These are phyloP conservation scores for Talaromyces amestolkiae DNA, from an alignment of 2,329 filamentous ascomycete genomes.

Conservation along the genomic window DNA sequence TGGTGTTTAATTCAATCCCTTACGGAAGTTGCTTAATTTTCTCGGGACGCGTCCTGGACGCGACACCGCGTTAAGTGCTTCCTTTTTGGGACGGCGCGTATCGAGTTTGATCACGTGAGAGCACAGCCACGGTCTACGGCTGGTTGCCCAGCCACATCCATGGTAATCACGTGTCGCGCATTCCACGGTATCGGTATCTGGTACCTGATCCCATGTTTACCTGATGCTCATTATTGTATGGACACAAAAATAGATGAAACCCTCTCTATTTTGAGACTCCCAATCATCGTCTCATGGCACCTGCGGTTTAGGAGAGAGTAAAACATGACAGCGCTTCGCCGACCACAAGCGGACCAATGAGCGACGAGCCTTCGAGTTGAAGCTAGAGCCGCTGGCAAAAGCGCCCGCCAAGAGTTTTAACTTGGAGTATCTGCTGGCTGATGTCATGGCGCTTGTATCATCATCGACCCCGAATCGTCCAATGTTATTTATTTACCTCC, in stretches of 20 bases:
- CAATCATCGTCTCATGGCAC: conserved; percentile 3
- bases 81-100: conserved; percentile 21
- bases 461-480: not conserved
- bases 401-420: conserved; percentile 7
- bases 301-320: not conserved
- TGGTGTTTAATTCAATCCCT: not conserved
- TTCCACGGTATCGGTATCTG: not conserved
- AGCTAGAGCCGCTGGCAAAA: not conserved
- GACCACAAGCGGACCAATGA: conserved; percentile 4
- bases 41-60: conserved; percentile 21
- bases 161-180: not conserved
- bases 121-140: not conserved
- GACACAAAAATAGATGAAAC: conserved; percentile 1
- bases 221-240: not conserved
- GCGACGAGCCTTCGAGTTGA: not conserved
- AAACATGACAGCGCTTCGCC: conserved; percentile 16
- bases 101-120: not conserved
- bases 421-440: conserved; percentile 1
- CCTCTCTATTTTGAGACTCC: not conserved
- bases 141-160: not conserved
- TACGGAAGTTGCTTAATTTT: not conserved
- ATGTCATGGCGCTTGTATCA: not conserved
- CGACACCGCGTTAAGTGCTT: conserved; percentile 28
- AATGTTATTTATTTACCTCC: not conserved
- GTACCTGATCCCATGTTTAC: not conserved